phyloP scores from a whole-genome alignment of 306 rosid species.

The Rosa chinensis region DNA sequence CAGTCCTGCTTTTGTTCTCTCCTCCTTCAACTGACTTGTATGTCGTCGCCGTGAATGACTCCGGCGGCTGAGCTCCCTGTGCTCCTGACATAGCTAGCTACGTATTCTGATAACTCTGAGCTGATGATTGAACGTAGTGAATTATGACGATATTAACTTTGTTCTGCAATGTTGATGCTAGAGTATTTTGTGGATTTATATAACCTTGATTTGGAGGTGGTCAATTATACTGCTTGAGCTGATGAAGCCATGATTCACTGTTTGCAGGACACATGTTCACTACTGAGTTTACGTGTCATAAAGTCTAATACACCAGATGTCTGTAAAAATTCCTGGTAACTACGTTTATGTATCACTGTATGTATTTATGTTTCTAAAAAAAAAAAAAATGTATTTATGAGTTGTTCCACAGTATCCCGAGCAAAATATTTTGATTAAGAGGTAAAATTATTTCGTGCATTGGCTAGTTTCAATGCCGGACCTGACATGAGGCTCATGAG shows the following conservation, averaged over 20 bases:
- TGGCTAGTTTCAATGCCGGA: too few species aligned
- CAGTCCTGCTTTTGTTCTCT: constrained; percentile 60
- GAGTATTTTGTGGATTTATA: background rate
- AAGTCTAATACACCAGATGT: background rate
- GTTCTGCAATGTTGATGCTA: background rate
- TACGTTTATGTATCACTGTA: background rate
- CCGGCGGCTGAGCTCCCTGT: constrained; percentile 77
- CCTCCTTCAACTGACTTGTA: constrained; percentile 68
- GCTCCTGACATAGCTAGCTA: constrained; percentile 61
- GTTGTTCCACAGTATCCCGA: too few species aligned
- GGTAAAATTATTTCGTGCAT: too few species aligned
- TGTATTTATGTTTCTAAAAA: too few species aligned
- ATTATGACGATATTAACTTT: background rate
- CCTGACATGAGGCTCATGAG: too few species aligned
- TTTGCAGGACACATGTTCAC: background rate
- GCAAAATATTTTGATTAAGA: too few species aligned
- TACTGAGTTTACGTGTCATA: background rate
- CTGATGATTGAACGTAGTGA: background rate
- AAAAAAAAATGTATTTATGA: too few species aligned
- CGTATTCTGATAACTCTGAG: background rate
- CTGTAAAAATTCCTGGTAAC: background rate
- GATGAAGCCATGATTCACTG: background rate
- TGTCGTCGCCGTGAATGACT: constrained; percentile 57
- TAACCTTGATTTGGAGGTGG: background rate
- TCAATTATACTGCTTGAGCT: background rate